Base-by-base conservation (phyloP, 768 basidiomycete species). In the Lentinus tigrinus region DNA sequence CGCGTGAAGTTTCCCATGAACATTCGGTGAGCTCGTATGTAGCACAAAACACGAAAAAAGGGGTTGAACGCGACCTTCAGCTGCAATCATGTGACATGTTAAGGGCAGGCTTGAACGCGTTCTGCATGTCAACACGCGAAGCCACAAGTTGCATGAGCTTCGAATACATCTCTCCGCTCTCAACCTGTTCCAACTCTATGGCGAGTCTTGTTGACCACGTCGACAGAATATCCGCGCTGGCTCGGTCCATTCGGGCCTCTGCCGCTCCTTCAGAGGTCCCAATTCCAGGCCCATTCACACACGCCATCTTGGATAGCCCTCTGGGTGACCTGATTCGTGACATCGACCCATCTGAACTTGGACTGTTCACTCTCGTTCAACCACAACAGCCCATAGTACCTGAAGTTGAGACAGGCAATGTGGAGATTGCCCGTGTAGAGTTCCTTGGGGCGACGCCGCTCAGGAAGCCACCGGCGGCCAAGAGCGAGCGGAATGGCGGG, bases 251-350 rank as follows among this genome's bases (percentile, higher is more conserved):
- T 49, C 75, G 74, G 40, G 53, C 60, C 8, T 56, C 58, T n/a
- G 66, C 68, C 11, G 9, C 54, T n/a, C 54, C 64, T 3, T 19
- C 58, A 19, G 47, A 37, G 3, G 40, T 21, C 24, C 17, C 64
- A 5, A 51, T 56, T 23, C 52, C 76, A 0, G 69, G 77, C 9
- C 81, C 82, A 2, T 92, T 91, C 67, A 82, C 88, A 5, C 74
- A 69, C 52, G 88, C 91, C 3, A 80, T 91, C 9, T 83, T 93
- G 24, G 63, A 78, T 19, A 78, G 84, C 0, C 72, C 80, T 50
- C 80, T 92, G 9, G 85, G 85, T 42, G 87, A 91, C 65, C 83
- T 92, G 60, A 89, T 91, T 59, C 88, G 91, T 65, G 91, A 92
- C 65, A 77, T 87, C 59, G 89, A 92, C 62, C 77, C 85, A 9